phyloP scores from a whole-genome alignment of 371 early-diverging fungal species.

The Amoeboaphelidium protococcarum region DNA sequence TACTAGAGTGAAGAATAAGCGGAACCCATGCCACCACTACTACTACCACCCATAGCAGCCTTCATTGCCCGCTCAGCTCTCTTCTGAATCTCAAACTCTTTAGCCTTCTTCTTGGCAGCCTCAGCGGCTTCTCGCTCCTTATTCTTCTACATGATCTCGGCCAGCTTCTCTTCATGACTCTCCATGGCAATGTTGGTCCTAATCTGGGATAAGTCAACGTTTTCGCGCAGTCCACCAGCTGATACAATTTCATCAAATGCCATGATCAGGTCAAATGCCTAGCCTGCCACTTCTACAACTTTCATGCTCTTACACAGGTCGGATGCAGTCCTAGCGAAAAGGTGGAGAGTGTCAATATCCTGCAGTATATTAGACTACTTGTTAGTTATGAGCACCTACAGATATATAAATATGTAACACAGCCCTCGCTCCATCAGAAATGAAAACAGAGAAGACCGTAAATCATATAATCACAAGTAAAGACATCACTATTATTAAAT shows the following conservation, averaged over 20 bases:
- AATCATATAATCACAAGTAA: too few species aligned
- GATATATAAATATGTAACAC: not conserved
- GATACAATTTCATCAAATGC: constrained; percentile 90
- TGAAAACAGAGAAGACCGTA: too few species aligned
- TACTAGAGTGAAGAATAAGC: too few species aligned
- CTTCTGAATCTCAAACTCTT: constrained; percentile 61
- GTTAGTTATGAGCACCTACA: not conserved
- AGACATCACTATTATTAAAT: too few species aligned
- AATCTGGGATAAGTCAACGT: constrained; percentile 55
- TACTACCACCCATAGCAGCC: constrained; percentile 16
- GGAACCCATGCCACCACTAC: not conserved
- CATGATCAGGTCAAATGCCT: constrained; percentile 57
- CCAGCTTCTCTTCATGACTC: not conserved
- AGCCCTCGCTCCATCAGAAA: too few species aligned
- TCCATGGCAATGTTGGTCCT: constrained; percentile 18
- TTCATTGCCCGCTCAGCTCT: constrained; percentile 16
- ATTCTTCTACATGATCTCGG: constrained; percentile 21
- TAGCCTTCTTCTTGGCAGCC: constrained; percentile 68
- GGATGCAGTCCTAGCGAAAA: constrained; percentile 72
- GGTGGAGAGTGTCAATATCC: constrained; percentile 76
- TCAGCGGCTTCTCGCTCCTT: constrained; percentile 92
- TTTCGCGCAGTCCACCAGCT: constrained; percentile 61
- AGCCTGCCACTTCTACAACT: constrained; percentile 21
- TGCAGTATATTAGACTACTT: constrained; percentile 48
- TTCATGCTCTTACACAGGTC: constrained; percentile 35